Evolutionary conservation across 1,284 basidiomycete genomes (phyloP), one percentile per base, ranked within the genome.

Genomic region (Heterobasidion annosum): DNA sequence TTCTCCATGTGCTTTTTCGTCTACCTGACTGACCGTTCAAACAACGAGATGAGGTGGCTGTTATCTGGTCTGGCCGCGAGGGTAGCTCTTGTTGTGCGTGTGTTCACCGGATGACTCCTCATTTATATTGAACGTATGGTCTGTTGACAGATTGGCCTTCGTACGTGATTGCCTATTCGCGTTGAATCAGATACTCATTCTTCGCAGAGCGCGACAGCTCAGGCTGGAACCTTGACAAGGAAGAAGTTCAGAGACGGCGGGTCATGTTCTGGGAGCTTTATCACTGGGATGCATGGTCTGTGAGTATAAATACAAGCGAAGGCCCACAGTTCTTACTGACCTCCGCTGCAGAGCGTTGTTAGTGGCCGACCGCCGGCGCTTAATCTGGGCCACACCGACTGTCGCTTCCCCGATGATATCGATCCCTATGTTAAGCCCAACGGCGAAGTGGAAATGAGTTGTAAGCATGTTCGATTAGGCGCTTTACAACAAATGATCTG

Each of bases 201-300:
- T 46, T 4, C 52, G 43, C 56, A 81, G 80, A 81, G 64, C 74
- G 79, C 18, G 81, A 83, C 61, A 74, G 74, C 56, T 70, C 73
- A 6, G 67, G 68, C 9, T 81, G 77, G 77, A 74, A 73, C 51
- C 67, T 79, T 46, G 68, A 66, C n/a, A 59, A 66, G 8, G 71
- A 75, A 43, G 79, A 83, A 59, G 64, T 75, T 1, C 76, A 81
- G 57, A 66, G 70, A 8, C 64, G 80, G 16, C 69, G 81, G 50
- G 65, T 69, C 43, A 62, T 81, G 43, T 82, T 79, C 62, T 82
- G 80, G 80, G 80, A 82, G 58, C 64, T 81, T 3, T 78, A 71
- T 59, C 68, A 68, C 5, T 75, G 72, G 67, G 78, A 80, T 58
- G 66, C 71, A 4, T 79, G 75, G 74, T 69, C 71, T 51, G 78